A percentile compares a stretch with the other conserved stretches of the same genome.
phyloP scores from a whole-genome alignment of 129 eudicot species.

The Chrysanthemum makinoi region DNA sequence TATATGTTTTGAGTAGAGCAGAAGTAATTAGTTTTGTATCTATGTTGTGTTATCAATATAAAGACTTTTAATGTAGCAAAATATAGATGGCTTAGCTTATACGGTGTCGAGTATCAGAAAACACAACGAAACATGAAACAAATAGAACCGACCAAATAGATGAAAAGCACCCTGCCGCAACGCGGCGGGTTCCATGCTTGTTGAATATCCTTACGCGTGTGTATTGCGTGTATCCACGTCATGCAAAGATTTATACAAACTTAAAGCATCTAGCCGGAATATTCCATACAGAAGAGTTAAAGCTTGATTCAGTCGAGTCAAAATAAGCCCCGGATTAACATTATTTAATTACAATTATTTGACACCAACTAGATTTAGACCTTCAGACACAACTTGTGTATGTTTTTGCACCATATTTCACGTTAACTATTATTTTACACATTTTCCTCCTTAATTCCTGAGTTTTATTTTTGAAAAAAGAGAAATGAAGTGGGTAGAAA shows the following conservation, averaged over 20 bases:
- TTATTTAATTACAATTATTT: neutral
- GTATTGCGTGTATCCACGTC: slow-evolving; percentile 4
- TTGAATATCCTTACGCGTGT: neutral
- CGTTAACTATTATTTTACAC: neutral
- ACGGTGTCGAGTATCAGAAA: no score
- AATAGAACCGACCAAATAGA: no score
- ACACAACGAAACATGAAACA: no score
- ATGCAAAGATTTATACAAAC: neutral
- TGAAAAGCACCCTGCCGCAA: no score
- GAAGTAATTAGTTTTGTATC: no score
- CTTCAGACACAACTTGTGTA: slow-evolving; percentile 7
- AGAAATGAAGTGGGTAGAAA: no score
- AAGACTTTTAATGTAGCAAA: no score
- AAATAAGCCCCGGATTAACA: slow-evolving; percentile 14
- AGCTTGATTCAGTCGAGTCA: slow-evolving; percentile 1
- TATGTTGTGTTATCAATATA: no score
- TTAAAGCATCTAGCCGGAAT: slow-evolving; percentile 11
- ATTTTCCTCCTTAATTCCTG: slow-evolving; percentile 6
- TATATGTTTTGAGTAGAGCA: no score
- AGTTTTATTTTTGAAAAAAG: no score
- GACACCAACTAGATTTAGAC: slow-evolving; percentile 3
- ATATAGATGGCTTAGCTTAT: no score
- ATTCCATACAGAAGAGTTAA: slow-evolving; percentile 18
- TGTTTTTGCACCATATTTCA: neutral
- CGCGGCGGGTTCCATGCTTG: no score